A percentile compares a stretch with the other conserved stretches of the same genome.
phyloP scores from a whole-genome alignment of 306 rosid genomes.

The Lagenaria siceraria region DNA sequence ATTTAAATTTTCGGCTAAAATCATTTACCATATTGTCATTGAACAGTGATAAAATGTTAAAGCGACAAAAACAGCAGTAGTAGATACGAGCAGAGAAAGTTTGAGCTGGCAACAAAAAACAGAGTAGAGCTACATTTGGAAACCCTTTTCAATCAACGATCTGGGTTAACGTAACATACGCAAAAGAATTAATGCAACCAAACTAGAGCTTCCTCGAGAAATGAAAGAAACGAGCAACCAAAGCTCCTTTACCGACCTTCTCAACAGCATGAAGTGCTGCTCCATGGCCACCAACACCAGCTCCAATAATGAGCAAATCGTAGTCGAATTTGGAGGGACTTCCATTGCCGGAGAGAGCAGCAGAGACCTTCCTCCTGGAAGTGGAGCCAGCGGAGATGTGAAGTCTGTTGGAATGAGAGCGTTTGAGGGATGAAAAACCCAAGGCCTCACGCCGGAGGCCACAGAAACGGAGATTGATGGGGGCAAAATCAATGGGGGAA shows the following conservation, averaged over 20 bases:
- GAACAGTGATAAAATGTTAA: not conserved
- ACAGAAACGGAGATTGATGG: slow-evolving; percentile 60
- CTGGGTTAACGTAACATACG: not conserved
- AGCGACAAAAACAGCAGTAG: not conserved
- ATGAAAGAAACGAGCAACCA: not conserved
- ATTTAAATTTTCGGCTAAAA: not conserved
- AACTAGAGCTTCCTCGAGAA: not conserved
- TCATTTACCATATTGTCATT: not conserved
- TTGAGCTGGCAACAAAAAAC: not conserved
- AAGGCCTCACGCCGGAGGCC: slow-evolving; percentile 67
- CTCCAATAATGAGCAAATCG: slow-evolving; percentile 84
- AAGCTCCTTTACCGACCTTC: slow-evolving; percentile 35
- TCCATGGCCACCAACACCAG: slow-evolving; percentile 98
- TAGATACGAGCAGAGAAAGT: not conserved
- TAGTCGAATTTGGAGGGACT: slow-evolving; percentile 65
- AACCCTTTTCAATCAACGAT: not conserved
- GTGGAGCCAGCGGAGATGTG: slow-evolving; percentile 14
- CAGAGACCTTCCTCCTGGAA: slow-evolving; percentile 21
- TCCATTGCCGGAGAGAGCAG: slow-evolving; percentile 55
- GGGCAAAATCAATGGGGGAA: slow-evolving; percentile 1
- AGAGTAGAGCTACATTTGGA: not conserved
- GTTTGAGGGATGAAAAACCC: slow-evolving; percentile 32
- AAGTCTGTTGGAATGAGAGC: slow-evolving; percentile 4
- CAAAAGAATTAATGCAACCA: not conserved
- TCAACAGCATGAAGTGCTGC: slow-evolving; percentile 96